Evolutionary conservation across 805 yeast species (phyloP).

Genomic region (Candida taoyuanica): DNA sequence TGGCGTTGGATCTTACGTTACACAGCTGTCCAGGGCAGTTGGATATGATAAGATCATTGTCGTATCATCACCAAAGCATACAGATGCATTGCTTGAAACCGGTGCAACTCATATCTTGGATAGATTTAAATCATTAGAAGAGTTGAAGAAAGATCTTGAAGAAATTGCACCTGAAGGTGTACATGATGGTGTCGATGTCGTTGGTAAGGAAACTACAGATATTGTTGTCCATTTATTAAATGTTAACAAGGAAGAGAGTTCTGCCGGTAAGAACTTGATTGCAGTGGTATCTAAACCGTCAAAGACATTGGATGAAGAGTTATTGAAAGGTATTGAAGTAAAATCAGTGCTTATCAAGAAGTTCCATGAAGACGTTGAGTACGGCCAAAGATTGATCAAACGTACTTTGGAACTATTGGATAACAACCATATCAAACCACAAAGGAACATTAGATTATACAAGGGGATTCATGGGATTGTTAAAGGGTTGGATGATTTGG

Average conservation of each 20-base stretch:
- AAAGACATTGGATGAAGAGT: conserved; percentile 19
- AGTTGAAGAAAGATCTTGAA: conserved; percentile 19
- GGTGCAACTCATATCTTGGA: conserved; percentile 43
- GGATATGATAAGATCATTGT: conserved; percentile 37
- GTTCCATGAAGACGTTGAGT: conserved; percentile 39
- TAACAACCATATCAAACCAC: conserved; percentile 29
- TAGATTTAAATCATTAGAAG: conserved; percentile 28
- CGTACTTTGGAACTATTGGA: conserved; percentile 32
- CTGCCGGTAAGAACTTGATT: conserved; percentile 28
- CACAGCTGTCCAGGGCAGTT: conserved; percentile 38
- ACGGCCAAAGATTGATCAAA: conserved; percentile 33
- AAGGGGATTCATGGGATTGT: conserved; percentile 33
- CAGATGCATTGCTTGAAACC: conserved; percentile 29
- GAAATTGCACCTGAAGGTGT: conserved; percentile 28
- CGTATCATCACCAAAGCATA: conserved; percentile 40
- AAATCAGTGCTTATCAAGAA: conserved; percentile 35
- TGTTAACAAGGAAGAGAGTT: conserved; percentile 7
- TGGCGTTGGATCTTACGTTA: conserved; percentile 40
- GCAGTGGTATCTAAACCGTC: conserved; percentile 38
- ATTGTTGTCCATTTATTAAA: conserved; percentile 29
- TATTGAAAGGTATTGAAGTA: conserved; percentile 25
- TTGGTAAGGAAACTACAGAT: conserved; percentile 37
- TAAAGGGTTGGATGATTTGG: conserved; percentile 35
- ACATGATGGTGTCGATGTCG: conserved; percentile 40
- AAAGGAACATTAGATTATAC: conserved; percentile 31